Evolutionary conservation across 208 protist species (phyloP).

Genomic region (Leishmania lainsoni): DNA sequence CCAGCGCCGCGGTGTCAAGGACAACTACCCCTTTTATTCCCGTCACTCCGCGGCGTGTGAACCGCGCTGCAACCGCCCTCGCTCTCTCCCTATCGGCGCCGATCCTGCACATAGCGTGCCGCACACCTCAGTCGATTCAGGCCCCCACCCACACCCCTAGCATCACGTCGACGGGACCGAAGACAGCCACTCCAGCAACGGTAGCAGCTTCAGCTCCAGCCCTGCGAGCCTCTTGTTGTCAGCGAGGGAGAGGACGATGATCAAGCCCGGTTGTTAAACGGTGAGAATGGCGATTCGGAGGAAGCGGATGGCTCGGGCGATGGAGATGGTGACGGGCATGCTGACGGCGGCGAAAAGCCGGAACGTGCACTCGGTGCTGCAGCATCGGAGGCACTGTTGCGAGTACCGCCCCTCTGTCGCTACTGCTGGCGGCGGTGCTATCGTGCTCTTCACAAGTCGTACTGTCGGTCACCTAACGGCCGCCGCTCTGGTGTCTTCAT

Average conservation of each 20-base stretch:
- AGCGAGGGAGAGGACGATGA: not conserved
- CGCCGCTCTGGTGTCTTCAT: not conserved
- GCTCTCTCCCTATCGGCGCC: not conserved
- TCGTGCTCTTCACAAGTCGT: constrained; percentile 15
- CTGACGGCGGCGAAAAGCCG: not conserved
- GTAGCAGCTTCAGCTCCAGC: constrained; percentile 1
- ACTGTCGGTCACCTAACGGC: constrained; percentile 8
- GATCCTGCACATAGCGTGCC: not conserved
- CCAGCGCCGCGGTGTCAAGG: not conserved
- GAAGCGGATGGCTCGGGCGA: not conserved
- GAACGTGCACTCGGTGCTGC: not conserved
- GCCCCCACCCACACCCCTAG: not conserved
- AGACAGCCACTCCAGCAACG: not conserved
- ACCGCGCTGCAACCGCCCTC: not conserved
- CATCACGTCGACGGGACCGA: not conserved
- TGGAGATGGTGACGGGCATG: not conserved
- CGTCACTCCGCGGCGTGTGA: not conserved
- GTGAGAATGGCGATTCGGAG: not conserved
- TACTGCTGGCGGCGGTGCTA: not conserved
- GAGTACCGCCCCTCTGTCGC: not conserved
- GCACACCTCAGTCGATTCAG: not conserved
- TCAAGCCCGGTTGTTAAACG: not conserved
- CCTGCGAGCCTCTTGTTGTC: not conserved
- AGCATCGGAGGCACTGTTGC: not conserved
- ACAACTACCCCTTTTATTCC: not conserved